A percentile compares a stretch with the other conserved stretches of the same genome.
Conservation (phyloP, 2,329 filamentous ascomycete genomes). For the Dactylellina parvicollis region DNA sequence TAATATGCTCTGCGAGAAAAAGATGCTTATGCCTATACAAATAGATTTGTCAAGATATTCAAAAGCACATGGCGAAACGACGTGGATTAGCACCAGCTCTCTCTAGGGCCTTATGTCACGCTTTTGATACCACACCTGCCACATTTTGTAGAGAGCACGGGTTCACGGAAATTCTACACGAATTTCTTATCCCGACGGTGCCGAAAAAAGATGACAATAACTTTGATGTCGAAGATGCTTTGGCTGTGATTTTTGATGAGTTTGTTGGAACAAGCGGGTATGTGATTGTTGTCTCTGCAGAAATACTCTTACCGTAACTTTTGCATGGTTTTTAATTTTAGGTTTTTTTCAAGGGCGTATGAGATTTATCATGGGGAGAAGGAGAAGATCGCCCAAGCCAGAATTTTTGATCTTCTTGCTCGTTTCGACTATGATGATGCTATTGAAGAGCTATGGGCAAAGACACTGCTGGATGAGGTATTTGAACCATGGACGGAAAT, state of each 20-base stretch:
- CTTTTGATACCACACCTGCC: constrained; percentile 52
- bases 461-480: constrained; percentile 53
- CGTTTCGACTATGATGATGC: constrained; percentile 54
- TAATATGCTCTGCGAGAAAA: not conserved
- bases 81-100: constrained; percentile 56
- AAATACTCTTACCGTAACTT: too few species aligned
- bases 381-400: constrained; percentile 57
- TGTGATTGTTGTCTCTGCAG: not conserved
- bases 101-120: constrained; percentile 54
- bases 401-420: constrained; percentile 57
- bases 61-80: constrained; percentile 55
- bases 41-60: constrained; percentile 55
- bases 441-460: constrained; percentile 53
- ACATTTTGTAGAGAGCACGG: constrained; percentile 56
- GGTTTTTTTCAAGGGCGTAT: constrained; percentile 39
- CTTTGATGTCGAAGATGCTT: constrained; percentile 55
- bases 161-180: constrained; percentile 54
- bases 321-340: too few species aligned
- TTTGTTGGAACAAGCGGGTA: constrained; percentile 30
- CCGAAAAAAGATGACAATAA: constrained; percentile 56
- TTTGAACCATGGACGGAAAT: constrained; percentile 56
- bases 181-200: constrained; percentile 53
- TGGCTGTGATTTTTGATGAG: constrained; percentile 56
- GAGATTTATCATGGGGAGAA: constrained; percentile 56
- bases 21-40: not conserved